A percentile compares a stretch with the other conserved stretches of the same genome.
Conservation (phyloP, 2,329 filamentous ascomycete genomes). For the Periglandula ipomoeae region DNA sequence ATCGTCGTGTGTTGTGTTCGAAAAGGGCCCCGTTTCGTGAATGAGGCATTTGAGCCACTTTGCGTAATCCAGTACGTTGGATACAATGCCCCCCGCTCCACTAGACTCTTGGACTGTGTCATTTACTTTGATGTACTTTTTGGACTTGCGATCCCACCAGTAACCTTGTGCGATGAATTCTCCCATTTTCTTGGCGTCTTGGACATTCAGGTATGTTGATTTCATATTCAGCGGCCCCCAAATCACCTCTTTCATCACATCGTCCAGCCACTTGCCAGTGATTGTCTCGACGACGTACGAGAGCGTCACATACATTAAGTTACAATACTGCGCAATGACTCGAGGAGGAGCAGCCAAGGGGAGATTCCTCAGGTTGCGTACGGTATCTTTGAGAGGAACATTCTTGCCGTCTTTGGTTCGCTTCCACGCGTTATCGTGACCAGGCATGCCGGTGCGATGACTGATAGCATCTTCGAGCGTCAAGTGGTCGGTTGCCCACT, state of each 20-base stretch:
- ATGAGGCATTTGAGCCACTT: slow-evolving; percentile 43
- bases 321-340: slow-evolving; percentile 37
- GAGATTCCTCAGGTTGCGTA: slow-evolving; percentile 36
- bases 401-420: slow-evolving; percentile 20
- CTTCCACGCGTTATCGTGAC: slow-evolving; percentile 25
- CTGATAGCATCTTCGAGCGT: slow-evolving; percentile 46
- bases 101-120: slow-evolving; percentile 20
- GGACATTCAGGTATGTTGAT: slow-evolving; percentile 26
- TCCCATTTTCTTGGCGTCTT: slow-evolving; percentile 16
- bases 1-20: slow-evolving; percentile 16
- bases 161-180: slow-evolving; percentile 33
- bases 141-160: slow-evolving; percentile 23
- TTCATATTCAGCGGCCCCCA: slow-evolving; percentile 39
- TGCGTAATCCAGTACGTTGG: slow-evolving; percentile 38
- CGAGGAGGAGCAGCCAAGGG: slow-evolving; percentile 34
- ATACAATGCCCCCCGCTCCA: slow-evolving; percentile 33
- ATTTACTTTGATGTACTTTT: too few relatives aligned
- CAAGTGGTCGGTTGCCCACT: slow-evolving; percentile 35
- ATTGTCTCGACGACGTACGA: slow-evolving; percentile 35
- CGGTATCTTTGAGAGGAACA: slow-evolving; percentile 24
- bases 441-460: slow-evolving; percentile 41
- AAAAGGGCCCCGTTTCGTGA: slow-evolving; percentile 16
- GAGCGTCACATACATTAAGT: slow-evolving; percentile 38
- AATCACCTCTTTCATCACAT: slow-evolving; percentile 31
- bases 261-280: slow-evolving; percentile 25